A percentile compares a stretch with the other conserved stretches of the same genome.
phyloP scores from a whole-genome alignment of 768 basidiomycete species.

The Cantharellus anzutake region DNA sequence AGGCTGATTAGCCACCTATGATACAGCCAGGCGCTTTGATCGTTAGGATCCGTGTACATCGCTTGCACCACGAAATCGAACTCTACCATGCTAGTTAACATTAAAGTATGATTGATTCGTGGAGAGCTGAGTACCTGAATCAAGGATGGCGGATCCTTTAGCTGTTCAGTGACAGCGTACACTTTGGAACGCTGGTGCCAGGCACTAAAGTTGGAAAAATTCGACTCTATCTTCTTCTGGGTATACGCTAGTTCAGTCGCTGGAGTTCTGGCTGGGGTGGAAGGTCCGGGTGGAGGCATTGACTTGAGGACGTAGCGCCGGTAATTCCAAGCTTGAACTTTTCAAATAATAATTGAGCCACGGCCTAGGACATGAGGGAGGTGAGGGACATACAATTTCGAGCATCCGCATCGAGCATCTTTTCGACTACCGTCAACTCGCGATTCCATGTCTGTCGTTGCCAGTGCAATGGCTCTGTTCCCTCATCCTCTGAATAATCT shows the following conservation, averaged over 20 bases:
- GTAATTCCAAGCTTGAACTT: constrained; percentile 94
- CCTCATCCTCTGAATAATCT: constrained; percentile 29
- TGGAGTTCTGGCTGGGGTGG: constrained; percentile 19
- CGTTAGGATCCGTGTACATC: constrained; percentile 88
- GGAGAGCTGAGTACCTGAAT: not conserved
- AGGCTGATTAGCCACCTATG: constrained; percentile 90
- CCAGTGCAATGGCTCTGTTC: constrained; percentile 36
- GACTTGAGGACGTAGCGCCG: constrained; percentile 64
- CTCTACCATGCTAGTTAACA: constrained; percentile 29
- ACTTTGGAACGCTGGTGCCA: constrained; percentile 96
- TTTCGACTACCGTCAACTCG: constrained; percentile 77
- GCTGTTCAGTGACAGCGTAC: constrained; percentile 19
- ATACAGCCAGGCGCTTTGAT: constrained; percentile 97
- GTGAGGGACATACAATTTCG: constrained; percentile 58
- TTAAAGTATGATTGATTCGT: not conserved
- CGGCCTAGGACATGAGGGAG: not conserved
- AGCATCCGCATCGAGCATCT: constrained; percentile 78
- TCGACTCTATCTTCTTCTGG: constrained; percentile 73
- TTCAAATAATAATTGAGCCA: not conserved
- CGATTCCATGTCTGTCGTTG: constrained; percentile 60
- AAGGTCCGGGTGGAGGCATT: constrained; percentile 30
- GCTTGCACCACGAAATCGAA: constrained; percentile 86
- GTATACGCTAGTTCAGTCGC: constrained; percentile 72
- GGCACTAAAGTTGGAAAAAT: constrained; percentile 95
- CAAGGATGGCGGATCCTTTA: not conserved